A percentile compares a stretch with the other conserved stretches of the same genome.
These are phyloP conservation scores for Tolypocladium pustulatum DNA, from an alignment of 2,329 filamentous ascomycete genomes.

Conservation along the genomic window DNA sequence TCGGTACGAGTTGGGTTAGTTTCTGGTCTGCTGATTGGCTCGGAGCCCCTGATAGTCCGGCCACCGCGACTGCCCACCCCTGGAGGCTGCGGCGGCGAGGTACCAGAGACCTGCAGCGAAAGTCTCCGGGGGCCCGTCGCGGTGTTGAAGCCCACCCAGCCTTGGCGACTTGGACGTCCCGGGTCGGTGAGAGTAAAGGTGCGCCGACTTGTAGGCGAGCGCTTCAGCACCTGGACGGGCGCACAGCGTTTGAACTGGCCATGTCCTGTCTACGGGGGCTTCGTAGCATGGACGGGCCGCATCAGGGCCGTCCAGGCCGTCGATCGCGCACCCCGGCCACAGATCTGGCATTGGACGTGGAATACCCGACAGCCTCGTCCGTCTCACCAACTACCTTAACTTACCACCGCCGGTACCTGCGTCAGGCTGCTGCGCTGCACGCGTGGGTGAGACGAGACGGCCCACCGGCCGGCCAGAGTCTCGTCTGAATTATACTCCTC, in stretches of 20 bases:
- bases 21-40: constrained; percentile 12
- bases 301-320: background rate
- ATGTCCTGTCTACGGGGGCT: background rate
- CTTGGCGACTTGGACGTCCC: background rate
- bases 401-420: background rate
- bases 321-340: background rate
- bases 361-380: background rate
- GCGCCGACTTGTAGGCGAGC: background rate
- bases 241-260: background rate
- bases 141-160: background rate
- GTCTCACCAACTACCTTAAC: background rate
- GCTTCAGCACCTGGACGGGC: background rate
- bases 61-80: constrained; percentile 10
- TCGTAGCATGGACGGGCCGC: background rate
- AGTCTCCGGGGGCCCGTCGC: no score
- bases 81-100: background rate
- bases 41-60: constrained; percentile 19
- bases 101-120: background rate
- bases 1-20: constrained; percentile 10
- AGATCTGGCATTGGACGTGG: background rate
- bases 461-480: background rate
- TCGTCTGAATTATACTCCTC: background rate
- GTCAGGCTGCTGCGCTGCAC: background rate
- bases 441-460: background rate
- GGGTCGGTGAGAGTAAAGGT: background rate